Percentiles rank a stretch among this genome's conserved stretches.
Evolutionary conservation across 352 stramenopile genomes (phyloP).

Genomic region (Globisporangium paddicum): DNA sequence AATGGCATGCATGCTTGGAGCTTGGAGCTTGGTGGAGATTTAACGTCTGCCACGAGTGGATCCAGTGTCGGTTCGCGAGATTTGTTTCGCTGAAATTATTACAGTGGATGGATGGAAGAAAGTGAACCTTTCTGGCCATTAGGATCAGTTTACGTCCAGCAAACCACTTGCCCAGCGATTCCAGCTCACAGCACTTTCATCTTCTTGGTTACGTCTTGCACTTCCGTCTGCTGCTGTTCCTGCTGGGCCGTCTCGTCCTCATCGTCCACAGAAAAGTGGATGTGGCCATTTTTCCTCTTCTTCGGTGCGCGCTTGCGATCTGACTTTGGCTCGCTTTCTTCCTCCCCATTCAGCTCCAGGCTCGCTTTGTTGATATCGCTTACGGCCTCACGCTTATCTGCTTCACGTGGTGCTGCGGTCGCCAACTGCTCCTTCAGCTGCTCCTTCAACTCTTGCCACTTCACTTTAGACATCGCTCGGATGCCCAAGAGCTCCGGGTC

Average conservation of each 20-base stretch:
- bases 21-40: neutral
- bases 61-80: neutral
- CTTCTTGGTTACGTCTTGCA: neutral
- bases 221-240: neutral
- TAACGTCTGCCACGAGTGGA: neutral
- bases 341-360: neutral
- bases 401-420: neutral
- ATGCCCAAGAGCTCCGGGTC: constrained; percentile 31
- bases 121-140: neutral
- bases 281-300: constrained; percentile 26
- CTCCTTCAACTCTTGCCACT: constrained; percentile 60
- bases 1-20: neutral
- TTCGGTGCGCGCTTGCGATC: neutral
- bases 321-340: neutral
- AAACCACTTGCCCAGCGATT: neutral
- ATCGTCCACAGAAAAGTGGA: constrained; percentile 33
- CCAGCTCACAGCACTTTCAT: constrained; percentile 1
- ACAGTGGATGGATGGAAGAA: neutral
- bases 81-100: neutral
- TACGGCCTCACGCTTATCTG: neutral
- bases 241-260: constrained; percentile 6
- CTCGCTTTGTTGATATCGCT: neutral
- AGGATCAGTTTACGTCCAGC: neutral
- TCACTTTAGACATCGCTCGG: constrained; percentile 49
- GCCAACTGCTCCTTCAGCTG: constrained; percentile 49